Base-by-base conservation (phyloP, 2,329 filamentous ascomycete species). In the Aspergillus eucalypticola region DNA sequence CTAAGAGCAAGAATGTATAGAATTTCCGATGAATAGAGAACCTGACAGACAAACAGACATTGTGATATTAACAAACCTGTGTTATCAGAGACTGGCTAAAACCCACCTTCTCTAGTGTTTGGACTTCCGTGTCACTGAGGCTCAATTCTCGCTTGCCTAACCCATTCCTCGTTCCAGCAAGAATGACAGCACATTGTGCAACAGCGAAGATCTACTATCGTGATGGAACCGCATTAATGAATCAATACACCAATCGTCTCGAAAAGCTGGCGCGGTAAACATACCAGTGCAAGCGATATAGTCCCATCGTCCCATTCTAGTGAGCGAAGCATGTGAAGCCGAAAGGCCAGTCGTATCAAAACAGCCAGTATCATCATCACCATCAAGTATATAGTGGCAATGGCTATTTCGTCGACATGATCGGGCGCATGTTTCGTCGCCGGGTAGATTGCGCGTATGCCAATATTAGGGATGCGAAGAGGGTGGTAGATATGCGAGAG, bases 321-420 rank as follows among this genome's bases (percentile, higher is more conserved):
- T 10, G 51, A 41, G 13, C 51, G 51, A 10, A 54, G 35, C 21
- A 54, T 54, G 8, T 41, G 41, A 4, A 42, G 15, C 2, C 51
- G 51, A 17, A 54, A 54, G 19, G 51, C 21, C 1, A 54, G 51
- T 27, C 51, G 19, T 5, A 54, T 54, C 35, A 54, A 3, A 5
- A 54, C 32, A 10, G 51, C 51, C 38, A 54, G 19, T 8, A 54
- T 54, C 51, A 54, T 54, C 2, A 54, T 54, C 13, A 54, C 51
- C 32, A 54, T 39, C 35, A 54, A 10, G 21, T 54, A 54, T 2
- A 54, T 10, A n/a, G 35, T 42, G 13, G 51, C 51, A 17, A 54
- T 54, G 15, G 51, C 51, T 8, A 54, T 54, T 15, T 25, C 51
- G 7, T 27, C 51, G 7, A 27, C 35, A 41, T 54, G 35, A 15